Percentiles rank a stretch among this genome's conserved stretches.
Conservation (phyloP, 306 rosid genomes). For the Cicer judaicum region DNA sequence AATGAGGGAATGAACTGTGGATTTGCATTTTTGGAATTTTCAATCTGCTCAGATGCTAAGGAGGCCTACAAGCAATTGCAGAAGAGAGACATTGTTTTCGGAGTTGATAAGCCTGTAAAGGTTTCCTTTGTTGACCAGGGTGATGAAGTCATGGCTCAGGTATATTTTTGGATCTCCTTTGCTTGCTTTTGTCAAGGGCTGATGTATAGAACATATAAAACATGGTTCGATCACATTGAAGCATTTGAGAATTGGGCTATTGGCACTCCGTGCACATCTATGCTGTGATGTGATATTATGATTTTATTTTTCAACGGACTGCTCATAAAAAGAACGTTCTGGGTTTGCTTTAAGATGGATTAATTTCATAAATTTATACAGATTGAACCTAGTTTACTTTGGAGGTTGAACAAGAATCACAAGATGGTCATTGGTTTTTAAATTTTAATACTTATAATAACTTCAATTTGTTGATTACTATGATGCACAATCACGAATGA, state of each 20-base stretch:
- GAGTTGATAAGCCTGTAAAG: slow-evolving; percentile 89
- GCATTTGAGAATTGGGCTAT: slow-evolving; percentile 29
- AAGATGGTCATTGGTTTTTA: slow-evolving; percentile 6
- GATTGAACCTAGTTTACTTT: slow-evolving; percentile 13
- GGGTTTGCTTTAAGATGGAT: slow-evolving; percentile 9
- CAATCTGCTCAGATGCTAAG: slow-evolving; percentile 87
- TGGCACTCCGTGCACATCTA: slow-evolving; percentile 1
- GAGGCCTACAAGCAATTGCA: slow-evolving; percentile 84
- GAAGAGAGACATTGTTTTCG: slow-evolving; percentile 88
- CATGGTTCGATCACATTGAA: slow-evolving; percentile 20
- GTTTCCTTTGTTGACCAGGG: slow-evolving; percentile 89
- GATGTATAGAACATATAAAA: slow-evolving; percentile 13
- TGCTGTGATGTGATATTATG: background rate
- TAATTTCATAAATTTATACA: background rate
- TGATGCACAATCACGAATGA: background rate
- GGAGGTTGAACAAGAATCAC: slow-evolving; percentile 1
- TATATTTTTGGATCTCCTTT: slow-evolving; percentile 52
- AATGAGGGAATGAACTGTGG: slow-evolving; percentile 89
- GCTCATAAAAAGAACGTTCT: background rate
- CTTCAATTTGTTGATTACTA: slow-evolving; percentile 5
- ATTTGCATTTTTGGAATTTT: slow-evolving; percentile 89
- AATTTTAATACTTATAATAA: slow-evolving; percentile 24
- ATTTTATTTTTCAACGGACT: slow-evolving; percentile 22
- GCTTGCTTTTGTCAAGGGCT: slow-evolving; percentile 33
- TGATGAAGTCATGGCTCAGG: slow-evolving; percentile 91